These are phyloP conservation scores for Lasiosphaeria ovina DNA, from an alignment of 495 filamentous ascomycete species.

Conservation along the genomic window DNA sequence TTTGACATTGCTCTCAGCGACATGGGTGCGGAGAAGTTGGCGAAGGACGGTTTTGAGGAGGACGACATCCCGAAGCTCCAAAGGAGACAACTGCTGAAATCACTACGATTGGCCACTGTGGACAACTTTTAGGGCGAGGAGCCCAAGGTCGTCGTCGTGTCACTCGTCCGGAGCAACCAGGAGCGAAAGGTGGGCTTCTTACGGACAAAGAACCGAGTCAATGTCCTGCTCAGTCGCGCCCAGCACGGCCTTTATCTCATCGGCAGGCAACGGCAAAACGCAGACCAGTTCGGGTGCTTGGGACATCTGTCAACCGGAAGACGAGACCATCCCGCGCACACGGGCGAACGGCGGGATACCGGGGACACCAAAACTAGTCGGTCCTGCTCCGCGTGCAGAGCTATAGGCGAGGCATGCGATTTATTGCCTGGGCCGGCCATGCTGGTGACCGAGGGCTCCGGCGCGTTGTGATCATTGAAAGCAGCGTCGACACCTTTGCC, in stretches of 20 bases:
- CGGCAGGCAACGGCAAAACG: conserved; percentile 1
- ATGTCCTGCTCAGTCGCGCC: conserved; percentile 70
- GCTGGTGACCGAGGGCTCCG: conserved; percentile 22
- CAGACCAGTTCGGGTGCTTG: conserved; percentile 12
- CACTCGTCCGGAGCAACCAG: conserved; percentile 70
- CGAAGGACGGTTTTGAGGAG: conserved; percentile 31
- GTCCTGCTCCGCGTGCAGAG: conserved; percentile 13
- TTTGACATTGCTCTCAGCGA: conserved; percentile 67
- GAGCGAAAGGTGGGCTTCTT: conserved; percentile 67
- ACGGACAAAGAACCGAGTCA: conserved; percentile 72
- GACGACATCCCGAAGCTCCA: not conserved
- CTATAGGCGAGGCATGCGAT: conserved; percentile 3
- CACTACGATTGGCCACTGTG: conserved; percentile 67
- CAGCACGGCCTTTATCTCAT: conserved; percentile 82
- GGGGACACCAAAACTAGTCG: conserved; percentile 6
- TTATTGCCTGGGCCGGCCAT: conserved; percentile 16
- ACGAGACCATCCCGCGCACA: not conserved
- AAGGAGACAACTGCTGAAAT: conserved; percentile 49
- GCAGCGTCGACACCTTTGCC: conserved; percentile 21
- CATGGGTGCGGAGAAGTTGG: conserved; percentile 53
- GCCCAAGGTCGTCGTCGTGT: conserved; percentile 72
- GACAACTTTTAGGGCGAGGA: conserved; percentile 86
- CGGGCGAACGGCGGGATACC: conserved; percentile 36
- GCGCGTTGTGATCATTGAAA: conserved; percentile 16
- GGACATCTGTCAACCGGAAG: conserved; percentile 12